Evolutionary conservation across 805 yeast genomes (phyloP).

Genomic region (Saccharomyces paradoxus): DNA sequence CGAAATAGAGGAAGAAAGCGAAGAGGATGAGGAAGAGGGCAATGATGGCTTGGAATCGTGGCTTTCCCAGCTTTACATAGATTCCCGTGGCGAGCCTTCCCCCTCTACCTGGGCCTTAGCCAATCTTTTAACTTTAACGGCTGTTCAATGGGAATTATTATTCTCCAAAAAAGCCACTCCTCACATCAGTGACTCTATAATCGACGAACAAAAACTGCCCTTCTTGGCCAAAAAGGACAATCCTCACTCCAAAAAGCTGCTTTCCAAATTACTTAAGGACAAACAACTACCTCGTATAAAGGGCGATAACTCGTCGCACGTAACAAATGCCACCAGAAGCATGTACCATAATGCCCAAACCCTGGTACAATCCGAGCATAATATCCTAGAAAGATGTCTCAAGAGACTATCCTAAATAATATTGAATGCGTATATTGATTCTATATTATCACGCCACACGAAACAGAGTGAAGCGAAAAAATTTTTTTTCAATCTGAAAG

Average conservation of each 20-base stretch:
- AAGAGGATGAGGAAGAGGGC: conserved; percentile 11
- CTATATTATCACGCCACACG: neutral
- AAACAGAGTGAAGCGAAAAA: neutral
- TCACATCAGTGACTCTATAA: neutral
- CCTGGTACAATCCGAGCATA: conserved; percentile 7
- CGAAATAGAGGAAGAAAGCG: conserved; percentile 11
- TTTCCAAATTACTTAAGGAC: neutral
- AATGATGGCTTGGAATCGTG: conserved; percentile 30
- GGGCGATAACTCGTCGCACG: conserved; percentile 12
- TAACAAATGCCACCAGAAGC: conserved; percentile 16
- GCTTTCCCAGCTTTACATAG: conserved; percentile 38
- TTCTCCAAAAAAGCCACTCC: neutral
- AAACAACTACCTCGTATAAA: neutral
- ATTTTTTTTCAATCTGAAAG: neutral
- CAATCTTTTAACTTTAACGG: conserved; percentile 29
- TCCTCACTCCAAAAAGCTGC: neutral
- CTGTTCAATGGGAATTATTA: conserved; percentile 17
- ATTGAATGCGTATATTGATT: neutral
- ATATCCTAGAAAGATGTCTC: neutral
- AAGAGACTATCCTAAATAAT: neutral
- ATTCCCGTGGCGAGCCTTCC: conserved; percentile 38
- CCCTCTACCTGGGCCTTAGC: conserved; percentile 38
- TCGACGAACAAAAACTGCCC: conserved; percentile 1
- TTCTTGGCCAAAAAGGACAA: neutral
- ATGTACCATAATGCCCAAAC: conserved; percentile 16